A percentile compares a stretch with the other conserved stretches of the same genome.
These are phyloP conservation scores for Mycena haematopus DNA, from an alignment of 768 basidiomycete species.

Conservation along the genomic window DNA sequence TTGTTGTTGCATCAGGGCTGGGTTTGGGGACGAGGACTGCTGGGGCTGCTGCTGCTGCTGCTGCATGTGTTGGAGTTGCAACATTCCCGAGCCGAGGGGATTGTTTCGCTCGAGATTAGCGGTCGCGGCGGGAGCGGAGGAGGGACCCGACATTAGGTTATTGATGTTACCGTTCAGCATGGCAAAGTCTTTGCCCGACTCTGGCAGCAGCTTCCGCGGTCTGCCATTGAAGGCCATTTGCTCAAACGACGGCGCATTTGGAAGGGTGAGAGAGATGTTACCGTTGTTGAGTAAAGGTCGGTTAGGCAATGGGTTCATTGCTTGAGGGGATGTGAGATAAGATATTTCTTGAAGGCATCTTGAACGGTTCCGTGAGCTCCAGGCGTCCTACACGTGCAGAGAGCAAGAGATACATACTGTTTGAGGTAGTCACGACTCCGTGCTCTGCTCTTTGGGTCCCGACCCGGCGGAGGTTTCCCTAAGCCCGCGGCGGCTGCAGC, in stretches of 20 bases:
- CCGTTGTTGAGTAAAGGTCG: conserved; percentile 77
- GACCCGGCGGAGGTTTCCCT: conserved; percentile 78
- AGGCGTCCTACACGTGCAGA: conserved; percentile 11
- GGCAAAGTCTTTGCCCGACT: conserved; percentile 74
- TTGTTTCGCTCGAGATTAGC: conserved; percentile 60
- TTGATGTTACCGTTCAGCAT: conserved; percentile 64
- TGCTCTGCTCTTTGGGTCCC: conserved; percentile 95
- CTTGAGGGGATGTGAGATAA: conserved; percentile 95
- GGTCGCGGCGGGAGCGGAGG: conserved; percentile 53
- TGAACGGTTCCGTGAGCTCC: conserved; percentile 22
- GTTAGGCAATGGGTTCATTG: conserved; percentile 95
- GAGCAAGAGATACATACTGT: conserved; percentile 71
- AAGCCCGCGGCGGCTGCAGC: conserved; percentile 52
- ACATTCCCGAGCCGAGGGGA: conserved; percentile 48
- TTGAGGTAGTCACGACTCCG: conserved; percentile 96
- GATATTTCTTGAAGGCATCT: conserved; percentile 98
- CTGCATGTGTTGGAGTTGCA: conserved; percentile 43
- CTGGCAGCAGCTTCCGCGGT: conserved; percentile 81
- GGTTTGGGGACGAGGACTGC: conserved; percentile 37
- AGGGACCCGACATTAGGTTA: conserved; percentile 56
- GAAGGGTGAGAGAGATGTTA: conserved; percentile 66
- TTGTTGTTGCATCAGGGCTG: conserved; percentile 40
- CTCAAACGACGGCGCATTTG: conserved; percentile 78
- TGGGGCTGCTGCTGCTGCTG: conserved; percentile 33
- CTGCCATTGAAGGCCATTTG: conserved; percentile 78